Evolutionary conservation across 2,329 filamentous ascomycete species (phyloP), one percentile per base, ranked within the genome.

Genomic region (Akanthomyces dipterigenus): DNA sequence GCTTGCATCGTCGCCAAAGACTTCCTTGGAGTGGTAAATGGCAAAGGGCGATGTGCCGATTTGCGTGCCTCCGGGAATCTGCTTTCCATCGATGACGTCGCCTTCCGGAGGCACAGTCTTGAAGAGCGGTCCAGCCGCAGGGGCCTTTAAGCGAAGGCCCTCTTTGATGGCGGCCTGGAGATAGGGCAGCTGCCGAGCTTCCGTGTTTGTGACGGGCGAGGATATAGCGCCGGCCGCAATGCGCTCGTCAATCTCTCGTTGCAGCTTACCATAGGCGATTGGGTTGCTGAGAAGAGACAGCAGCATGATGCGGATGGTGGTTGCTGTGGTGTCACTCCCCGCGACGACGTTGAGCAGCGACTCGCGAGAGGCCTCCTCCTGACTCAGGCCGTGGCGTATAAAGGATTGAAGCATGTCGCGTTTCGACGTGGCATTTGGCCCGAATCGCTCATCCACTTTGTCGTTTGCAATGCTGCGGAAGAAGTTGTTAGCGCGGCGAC

Each of bases 221-320:
- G 71, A 66, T n/a, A 76, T 67, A 28, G 64, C 55, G 18, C 65
- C 67, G 6, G 65, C 64, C 22, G 60, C 43, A 34, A 64, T 62
- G 3, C 70, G 69, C 0, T 67, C 61, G 45, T 81, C 76, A 28
- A 85, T 76, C 64, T 87, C 84, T 0, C 65, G 64, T 40, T 79
- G 77, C 0, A 87, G 71, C 4, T 75, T 77, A 2, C 65, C 55
- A 58, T 82, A 80, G 0, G 80, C 75, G 0, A 72, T 70, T 0
- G 82, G 81, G 40, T 77, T 79, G 0, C 77, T 81, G 6, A 81
- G 75, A 55, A 86, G 70, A 65, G 81, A 77, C 14, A 85, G 74
- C 53, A 86, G 63, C 0, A 76, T 79, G 14, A 77, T 73, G 1
- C 82, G 78, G 36, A 78, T 71, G 1, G 68, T 70, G 0, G 67